Percentiles rank a stretch among this genome's conserved stretches.
Conservation (phyloP, 2,329 filamentous ascomycete genomes). For the Calycina herbarum region DNA sequence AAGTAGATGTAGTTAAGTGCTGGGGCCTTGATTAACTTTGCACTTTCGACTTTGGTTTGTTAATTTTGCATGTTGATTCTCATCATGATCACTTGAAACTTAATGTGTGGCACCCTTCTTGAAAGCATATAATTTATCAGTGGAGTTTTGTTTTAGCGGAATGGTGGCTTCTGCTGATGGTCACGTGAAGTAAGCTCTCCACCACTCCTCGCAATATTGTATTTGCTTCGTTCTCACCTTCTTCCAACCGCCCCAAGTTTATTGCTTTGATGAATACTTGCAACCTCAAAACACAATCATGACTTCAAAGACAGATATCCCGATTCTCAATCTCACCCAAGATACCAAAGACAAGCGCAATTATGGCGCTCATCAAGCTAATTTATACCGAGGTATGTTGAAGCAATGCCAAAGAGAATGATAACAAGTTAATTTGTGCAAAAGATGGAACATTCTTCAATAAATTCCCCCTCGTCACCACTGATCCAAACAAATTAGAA, state of each 20-base stretch:
- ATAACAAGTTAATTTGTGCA: background rate
- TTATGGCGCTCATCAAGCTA: conserved; percentile 32
- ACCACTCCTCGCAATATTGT: too few relatives aligned
- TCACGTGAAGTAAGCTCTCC: too few relatives aligned
- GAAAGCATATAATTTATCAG: too few relatives aligned
- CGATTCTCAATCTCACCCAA: background rate
- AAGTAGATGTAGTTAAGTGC: too few relatives aligned
- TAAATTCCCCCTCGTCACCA: conserved; percentile 53
- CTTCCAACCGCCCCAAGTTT: background rate
- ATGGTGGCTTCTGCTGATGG: too few relatives aligned
- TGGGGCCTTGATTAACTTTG: too few relatives aligned
- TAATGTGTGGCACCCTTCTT: too few relatives aligned
- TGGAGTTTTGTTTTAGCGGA: too few relatives aligned
- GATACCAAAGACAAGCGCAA: conserved; percentile 9
- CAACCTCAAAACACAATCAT: background rate
- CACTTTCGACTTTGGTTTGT: too few relatives aligned
- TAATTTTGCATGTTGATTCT: too few relatives aligned
- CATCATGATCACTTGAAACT: too few relatives aligned
- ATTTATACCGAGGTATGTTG: conserved; percentile 27
- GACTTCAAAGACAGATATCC: background rate
- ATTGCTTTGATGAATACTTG: background rate
- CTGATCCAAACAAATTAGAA: conserved; percentile 58
- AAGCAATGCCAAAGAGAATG: background rate
- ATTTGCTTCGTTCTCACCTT: background rate
- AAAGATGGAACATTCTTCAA: conserved; percentile 50